Percentiles rank a stretch among this genome's conserved stretches.
phyloP scores from a whole-genome alignment of 129 eudicot genomes.

The Lactuca sativa region DNA sequence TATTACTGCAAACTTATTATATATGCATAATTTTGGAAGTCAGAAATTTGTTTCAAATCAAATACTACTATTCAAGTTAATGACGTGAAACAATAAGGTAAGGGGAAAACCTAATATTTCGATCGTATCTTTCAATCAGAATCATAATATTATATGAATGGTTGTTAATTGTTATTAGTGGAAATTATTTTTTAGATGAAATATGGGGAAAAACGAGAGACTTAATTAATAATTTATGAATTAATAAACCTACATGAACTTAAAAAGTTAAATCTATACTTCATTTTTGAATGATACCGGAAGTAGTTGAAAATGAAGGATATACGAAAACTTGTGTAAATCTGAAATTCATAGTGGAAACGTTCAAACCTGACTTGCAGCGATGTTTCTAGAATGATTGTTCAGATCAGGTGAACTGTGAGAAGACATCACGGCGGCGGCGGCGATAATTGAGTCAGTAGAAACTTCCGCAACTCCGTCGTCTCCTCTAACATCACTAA shows the following conservation, averaged over 20 bases:
- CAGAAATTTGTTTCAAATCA: too few relatives aligned
- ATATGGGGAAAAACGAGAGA: background rate
- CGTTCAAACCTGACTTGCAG: conserved; percentile 21
- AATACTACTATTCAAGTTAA: too few relatives aligned
- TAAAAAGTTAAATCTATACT: background rate
- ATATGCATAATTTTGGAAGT: too few relatives aligned
- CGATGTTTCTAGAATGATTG: conserved; percentile 19
- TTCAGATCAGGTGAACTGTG: conserved; percentile 39
- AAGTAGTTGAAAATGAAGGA: background rate
- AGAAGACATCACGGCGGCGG: conserved; percentile 44
- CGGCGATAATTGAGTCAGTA: conserved; percentile 46
- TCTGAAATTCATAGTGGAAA: background rate
- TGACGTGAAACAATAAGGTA: background rate
- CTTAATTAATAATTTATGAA: background rate
- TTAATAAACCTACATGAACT: background rate
- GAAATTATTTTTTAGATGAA: background rate
- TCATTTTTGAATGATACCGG: background rate
- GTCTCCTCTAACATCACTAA: conserved; percentile 36
- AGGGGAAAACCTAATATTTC: background rate
- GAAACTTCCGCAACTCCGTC: conserved; percentile 40
- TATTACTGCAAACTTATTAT: too few relatives aligned
- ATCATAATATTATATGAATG: background rate
- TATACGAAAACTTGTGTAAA: background rate
- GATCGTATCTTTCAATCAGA: background rate
- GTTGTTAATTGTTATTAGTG: background rate